phyloP scores from a whole-genome alignment of 2,329 filamentous ascomycete species.

The Fusarium sp. region DNA sequence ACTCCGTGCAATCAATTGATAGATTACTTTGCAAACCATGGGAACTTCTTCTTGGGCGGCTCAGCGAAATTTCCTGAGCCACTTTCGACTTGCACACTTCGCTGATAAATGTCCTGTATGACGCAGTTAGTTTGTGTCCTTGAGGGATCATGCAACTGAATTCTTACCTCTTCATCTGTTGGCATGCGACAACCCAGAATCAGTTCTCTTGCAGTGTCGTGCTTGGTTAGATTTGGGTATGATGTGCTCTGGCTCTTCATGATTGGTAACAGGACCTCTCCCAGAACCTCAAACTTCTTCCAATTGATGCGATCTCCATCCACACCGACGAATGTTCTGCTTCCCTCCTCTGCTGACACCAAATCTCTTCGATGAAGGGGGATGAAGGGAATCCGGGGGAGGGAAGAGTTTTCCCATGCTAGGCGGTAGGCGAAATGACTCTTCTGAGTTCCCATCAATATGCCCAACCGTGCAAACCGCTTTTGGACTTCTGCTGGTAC shows the following conservation, averaged over 20 bases:
- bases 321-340: conserved; percentile 83
- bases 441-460: conserved; percentile 93
- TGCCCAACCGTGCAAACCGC: conserved; percentile 85
- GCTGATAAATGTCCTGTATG: conserved; percentile 70
- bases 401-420: conserved; percentile 94
- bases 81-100: conserved; percentile 68
- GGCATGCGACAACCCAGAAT: conserved; percentile 84
- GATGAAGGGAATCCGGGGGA: conserved; percentile 91
- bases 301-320: conserved; percentile 86
- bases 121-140: conserved; percentile 34
- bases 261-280: conserved; percentile 87
- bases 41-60: conserved; percentile 70
- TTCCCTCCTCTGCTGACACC: conserved; percentile 91
- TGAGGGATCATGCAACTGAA: too few relatives aligned
- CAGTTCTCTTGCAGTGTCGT: conserved; percentile 76
- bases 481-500: conserved; percentile 78
- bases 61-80: conserved; percentile 56
- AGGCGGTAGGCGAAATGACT: conserved; percentile 95
- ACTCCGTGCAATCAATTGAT: conserved; percentile 40
- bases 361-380: conserved; percentile 90
- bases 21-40: conserved; percentile 67
- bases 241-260: conserved; percentile 90
- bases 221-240: conserved; percentile 76
- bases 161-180: conserved; percentile 85
- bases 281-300: conserved; percentile 97